phyloP scores from a whole-genome alignment of 192 early-diverging fungal species.

The Allomyces macrogynus region DNA sequence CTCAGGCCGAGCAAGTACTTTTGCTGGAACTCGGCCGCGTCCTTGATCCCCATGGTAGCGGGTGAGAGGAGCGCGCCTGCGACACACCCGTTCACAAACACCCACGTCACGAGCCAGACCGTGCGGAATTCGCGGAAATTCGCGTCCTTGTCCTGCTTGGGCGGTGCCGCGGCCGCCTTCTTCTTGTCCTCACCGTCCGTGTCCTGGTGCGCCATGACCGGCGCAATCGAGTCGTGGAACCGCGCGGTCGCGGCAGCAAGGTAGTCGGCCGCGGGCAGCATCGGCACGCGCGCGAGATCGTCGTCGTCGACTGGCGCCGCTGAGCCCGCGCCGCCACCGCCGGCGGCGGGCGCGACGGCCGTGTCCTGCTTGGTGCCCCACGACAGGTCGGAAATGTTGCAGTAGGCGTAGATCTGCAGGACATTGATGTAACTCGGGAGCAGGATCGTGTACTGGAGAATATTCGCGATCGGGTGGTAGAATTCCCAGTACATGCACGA shows the following conservation, averaged over 20 bases:
- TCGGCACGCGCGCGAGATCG: too few relatives aligned
- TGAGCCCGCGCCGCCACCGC: too few relatives aligned
- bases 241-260: too few relatives aligned
- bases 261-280: too few relatives aligned
- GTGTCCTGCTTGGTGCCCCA: conserved; percentile 95
- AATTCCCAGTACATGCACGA: conserved; percentile 66
- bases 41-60: background rate
- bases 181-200: background rate
- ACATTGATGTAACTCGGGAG: conserved; percentile 81
- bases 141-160: conserved; percentile 8
- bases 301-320: too few relatives aligned
- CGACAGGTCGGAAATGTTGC: conserved; percentile 84
- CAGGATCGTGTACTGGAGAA: conserved; percentile 73
- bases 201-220: background rate
- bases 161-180: background rate
- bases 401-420: conserved; percentile 80
- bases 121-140: conserved; percentile 29
- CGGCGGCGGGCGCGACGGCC: conserved; percentile 11
- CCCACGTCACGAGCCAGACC: conserved; percentile 20
- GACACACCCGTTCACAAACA: conserved; percentile 18
- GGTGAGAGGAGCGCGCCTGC: conserved; percentile 1
- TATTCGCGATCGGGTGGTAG: conserved; percentile 76
- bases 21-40: background rate
- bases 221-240: too few relatives aligned
- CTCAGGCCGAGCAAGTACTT: background rate